These are phyloP conservation scores for Kwoniella newhampshirensis DNA, from an alignment of 768 basidiomycete genomes.

Conservation along the genomic window DNA sequence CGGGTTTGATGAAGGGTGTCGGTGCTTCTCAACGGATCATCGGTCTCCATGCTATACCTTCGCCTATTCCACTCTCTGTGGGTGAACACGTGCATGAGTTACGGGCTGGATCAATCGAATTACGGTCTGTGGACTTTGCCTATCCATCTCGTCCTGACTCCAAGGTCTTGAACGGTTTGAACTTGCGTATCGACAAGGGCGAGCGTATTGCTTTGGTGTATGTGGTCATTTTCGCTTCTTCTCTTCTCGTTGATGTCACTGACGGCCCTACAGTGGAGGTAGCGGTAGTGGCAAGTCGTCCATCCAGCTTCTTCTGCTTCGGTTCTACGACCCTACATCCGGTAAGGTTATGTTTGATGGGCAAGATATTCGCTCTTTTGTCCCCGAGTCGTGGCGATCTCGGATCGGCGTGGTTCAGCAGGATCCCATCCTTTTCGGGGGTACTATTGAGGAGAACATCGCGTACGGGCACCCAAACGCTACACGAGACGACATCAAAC, in stretches of 20 bases:
- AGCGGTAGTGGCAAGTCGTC: slow-evolving; percentile 94
- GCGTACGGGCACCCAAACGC: slow-evolving; percentile 75
- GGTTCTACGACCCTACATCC: slow-evolving; percentile 80
- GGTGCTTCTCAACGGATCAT: slow-evolving; percentile 89
- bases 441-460: slow-evolving; percentile 91
- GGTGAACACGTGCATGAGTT: slow-evolving; percentile 30
- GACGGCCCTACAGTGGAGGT: slow-evolving; percentile 62
- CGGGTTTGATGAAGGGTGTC: slow-evolving; percentile 92
- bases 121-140: slow-evolving; percentile 78
- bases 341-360: slow-evolving; percentile 81
- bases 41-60: slow-evolving; percentile 67
- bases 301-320: slow-evolving; percentile 77
- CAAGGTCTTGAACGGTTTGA: slow-evolving; percentile 74
- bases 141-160: slow-evolving; percentile 82
- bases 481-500: slow-evolving; percentile 70
- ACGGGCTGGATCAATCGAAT: slow-evolving; percentile 63
- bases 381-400: slow-evolving; percentile 76
- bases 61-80: slow-evolving; percentile 41
- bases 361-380: slow-evolving; percentile 83
- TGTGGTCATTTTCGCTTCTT: slow-evolving; percentile 48
- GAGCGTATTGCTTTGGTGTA: slow-evolving; percentile 91
- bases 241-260: background rate
- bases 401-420: slow-evolving; percentile 90
- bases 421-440: slow-evolving; percentile 83
- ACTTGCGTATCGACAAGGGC: slow-evolving; percentile 75